Base-by-base conservation (phyloP, 2,329 filamentous ascomycete genomes). In the Talaromyces albobiverticillius region DNA sequence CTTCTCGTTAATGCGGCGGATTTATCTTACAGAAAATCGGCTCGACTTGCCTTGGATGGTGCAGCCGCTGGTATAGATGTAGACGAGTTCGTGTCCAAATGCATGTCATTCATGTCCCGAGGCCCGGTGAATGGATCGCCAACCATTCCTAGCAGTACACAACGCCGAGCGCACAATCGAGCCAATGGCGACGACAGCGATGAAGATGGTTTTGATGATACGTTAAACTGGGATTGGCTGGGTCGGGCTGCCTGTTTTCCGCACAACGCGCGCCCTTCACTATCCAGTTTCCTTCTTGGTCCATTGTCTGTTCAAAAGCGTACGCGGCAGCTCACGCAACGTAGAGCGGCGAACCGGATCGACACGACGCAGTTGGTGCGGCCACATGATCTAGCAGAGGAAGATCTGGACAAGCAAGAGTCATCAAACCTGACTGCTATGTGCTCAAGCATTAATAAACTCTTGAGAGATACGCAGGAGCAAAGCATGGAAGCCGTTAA, bases 81-180 rank as follows among this genome's bases (percentile, higher is more conserved):
- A 0, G 92, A 97, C 57, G 89, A 96, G 63, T 95, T 97, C 64
- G 84, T 97, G 13, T 88, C 89, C 0, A 95, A 95, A 71, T 93
- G 88, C 69, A 90, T 95, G 56, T 83, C 82, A 3, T 97, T 89
- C 67, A 96, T 97, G 90, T 84, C 83, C 20, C 79, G 82, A 32
- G 87, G 84, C 3, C 76, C 80, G 7, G 81, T 80, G 10, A 81
- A 82, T 22, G 72, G 73, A 13, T 76, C 81, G 46, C 76, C 81
- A 36, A 67, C 80, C 38, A 72, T 69, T 18, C 66, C 60, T 10
- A 67, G 58, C 52, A 62, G 65, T 50, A 72, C 70, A 2, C 74
- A 76, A 58, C 67, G 70, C 46, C 63, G 72, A 58, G 78, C 78
- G 8, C 69, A 69, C 51, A 51, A 58, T 42, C 25, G 53, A 16